These are phyloP conservation scores for Tuber calosporum DNA, from an alignment of 495 filamentous ascomycete species.

Conservation along the genomic window DNA sequence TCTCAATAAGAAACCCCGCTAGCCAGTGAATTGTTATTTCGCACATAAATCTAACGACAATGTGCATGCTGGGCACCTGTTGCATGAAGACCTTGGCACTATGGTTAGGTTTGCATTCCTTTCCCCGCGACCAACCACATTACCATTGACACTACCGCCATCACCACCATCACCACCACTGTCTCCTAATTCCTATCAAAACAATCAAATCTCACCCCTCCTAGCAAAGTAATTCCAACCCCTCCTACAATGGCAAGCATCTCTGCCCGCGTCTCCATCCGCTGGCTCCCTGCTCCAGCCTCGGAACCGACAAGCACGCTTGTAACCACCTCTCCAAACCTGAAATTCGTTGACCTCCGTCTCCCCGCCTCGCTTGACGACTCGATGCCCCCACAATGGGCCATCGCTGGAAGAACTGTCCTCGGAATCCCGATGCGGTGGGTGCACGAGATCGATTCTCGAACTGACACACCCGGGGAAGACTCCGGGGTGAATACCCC, in stretches of 20 bases:
- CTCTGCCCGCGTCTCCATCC: conserved; percentile 35
- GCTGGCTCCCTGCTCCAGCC: conserved; percentile 29
- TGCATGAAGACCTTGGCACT: neutral
- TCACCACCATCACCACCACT: too few relatives aligned
- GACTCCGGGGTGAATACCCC: conserved; percentile 23
- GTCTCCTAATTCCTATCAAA: neutral
- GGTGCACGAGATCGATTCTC: conserved; percentile 35
- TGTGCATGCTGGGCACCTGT: neutral
- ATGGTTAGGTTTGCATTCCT: conserved; percentile 9
- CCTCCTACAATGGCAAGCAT: conserved; percentile 26
- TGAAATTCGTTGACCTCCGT: conserved; percentile 36
- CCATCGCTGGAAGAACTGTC: conserved; percentile 27
- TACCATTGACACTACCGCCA: too few relatives aligned
- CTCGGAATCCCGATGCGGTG: conserved; percentile 22
- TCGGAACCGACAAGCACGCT: conserved; percentile 33
- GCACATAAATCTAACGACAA: neutral
- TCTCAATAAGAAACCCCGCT: neutral
- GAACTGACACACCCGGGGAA: conserved; percentile 12
- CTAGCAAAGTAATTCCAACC: neutral
- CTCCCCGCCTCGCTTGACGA: conserved; percentile 7
- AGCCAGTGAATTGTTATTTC: neutral
- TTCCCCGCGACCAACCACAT: neutral
- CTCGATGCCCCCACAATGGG: conserved; percentile 28
- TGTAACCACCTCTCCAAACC: conserved; percentile 33
- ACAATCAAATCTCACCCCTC: neutral